Evolutionary conservation across 2,329 filamentous ascomycete species (phyloP), one percentile per base, ranked within the genome.

Genomic region (Penicillium crustosum): DNA sequence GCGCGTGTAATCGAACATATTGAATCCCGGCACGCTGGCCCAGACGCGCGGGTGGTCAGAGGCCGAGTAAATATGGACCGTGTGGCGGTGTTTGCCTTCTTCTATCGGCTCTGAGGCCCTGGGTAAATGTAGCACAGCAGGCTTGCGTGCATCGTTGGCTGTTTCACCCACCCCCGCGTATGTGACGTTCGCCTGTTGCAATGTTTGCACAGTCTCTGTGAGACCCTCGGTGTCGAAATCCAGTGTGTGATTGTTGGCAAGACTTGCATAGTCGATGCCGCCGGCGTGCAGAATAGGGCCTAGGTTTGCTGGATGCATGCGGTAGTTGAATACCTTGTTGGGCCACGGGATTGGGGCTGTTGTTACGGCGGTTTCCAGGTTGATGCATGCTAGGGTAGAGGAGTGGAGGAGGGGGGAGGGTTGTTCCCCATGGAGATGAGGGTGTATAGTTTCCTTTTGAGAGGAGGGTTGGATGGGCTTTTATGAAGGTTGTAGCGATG

Each of bases 171-270:
- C 73, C 0, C 74, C 74, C 0, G 74, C 70, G 53, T 69, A 72
- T 0, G 61, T 56, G 15, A 77, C 61, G 0, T 64, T 55, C 1
- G 68, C 63, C 3, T 59, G 31, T 38, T 64, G 68, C 0, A 77
- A 33, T 0, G 67, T 67, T 57, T 67, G 61, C 0, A 73, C 63
- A 0, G 75, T 77, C 49, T 77, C 75, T 7, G 68, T 45, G 0
- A 77, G 65, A 0, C 75, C 75, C 29, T 66, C 65, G 4, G 68
- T 61, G 4, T 66, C 61, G 53, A 75, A 77, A 55, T 77, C 75
- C 4, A 77, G 68, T 0, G 69, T 72, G 50, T 78, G 75, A 53
- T 77, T 77, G 58, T 78, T 78, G 2, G 75, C 75, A 6, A 77
- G 62, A 39, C 67, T 68, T 1, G 69, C 72, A 49, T 73, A 77